Evolutionary conservation across 345 rosid species (phyloP).

Genomic region (Arabidopsis thaliana): DNA sequence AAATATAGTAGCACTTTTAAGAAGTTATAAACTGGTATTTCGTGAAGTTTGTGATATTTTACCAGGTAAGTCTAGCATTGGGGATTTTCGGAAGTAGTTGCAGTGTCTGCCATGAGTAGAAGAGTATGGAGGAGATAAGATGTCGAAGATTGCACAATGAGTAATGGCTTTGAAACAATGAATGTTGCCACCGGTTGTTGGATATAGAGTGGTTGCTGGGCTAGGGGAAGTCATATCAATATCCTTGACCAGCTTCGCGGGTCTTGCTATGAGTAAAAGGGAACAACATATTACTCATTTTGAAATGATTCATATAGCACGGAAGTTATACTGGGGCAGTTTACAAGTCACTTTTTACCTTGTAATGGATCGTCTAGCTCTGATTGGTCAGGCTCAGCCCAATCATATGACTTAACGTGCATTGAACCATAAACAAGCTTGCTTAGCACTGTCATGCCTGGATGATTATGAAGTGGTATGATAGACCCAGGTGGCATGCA

Average conservation of each 20-base stretch:
- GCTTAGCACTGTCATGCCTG: constrained; percentile 98
- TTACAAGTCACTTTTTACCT: constrained; percentile 60
- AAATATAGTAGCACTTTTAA: background rate
- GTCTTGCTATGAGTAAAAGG: constrained; percentile 69
- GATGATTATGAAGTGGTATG: constrained; percentile 97
- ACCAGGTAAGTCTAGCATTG: constrained; percentile 65
- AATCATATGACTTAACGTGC: constrained; percentile 91
- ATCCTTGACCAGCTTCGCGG: constrained; percentile 75
- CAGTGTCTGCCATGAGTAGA: constrained; percentile 70
- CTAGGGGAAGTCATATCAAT: constrained; percentile 76
- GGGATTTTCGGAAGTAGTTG: constrained; percentile 65
- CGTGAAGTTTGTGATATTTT: constrained; percentile 21
- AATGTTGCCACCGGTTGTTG: constrained; percentile 79
- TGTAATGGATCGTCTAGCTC: constrained; percentile 59
- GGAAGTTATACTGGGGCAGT: constrained; percentile 3
- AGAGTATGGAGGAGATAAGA: constrained; percentile 81
- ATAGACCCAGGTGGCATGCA: constrained; percentile 93
- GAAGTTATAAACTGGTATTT: constrained; percentile 18
- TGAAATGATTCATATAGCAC: background rate
- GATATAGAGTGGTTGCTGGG: constrained; percentile 75
- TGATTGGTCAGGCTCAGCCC: constrained; percentile 61
- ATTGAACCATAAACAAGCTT: constrained; percentile 88
- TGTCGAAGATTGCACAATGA: constrained; percentile 81
- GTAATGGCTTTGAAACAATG: constrained; percentile 84
- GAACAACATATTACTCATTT: constrained; percentile 5